Evolutionary conservation across 1,139 yeast species (phyloP), one percentile per base, ranked within the genome.

Genomic region (Yamadazyma atmosphaerica): DNA sequence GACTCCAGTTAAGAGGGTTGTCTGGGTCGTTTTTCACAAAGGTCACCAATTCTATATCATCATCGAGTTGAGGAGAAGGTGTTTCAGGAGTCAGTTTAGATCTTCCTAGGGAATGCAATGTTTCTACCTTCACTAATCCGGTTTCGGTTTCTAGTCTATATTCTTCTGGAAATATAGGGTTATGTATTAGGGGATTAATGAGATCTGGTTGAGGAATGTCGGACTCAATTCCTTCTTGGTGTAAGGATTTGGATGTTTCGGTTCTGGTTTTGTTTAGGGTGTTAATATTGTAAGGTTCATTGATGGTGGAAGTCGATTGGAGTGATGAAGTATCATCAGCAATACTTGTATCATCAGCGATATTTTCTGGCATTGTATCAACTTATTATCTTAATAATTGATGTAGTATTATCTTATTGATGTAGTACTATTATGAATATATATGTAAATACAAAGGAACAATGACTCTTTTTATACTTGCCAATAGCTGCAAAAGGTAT

Each of bases 91-190:
- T 83, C 87, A 24, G 55, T 11, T 43, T 64, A 1, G 68, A 56
- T 68, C 94, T 75, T 32, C 94, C 94, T 33, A 85, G 45, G 4
- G 75, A 69, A 36, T 79, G 85, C 51, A 88, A 68, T 0, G 95
- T 83, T 32, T 79, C 68, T 3, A 83, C 86, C 2, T 88, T 90
- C 6, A 88, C 96, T 40, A 88, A 70, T 47, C 96, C 96, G 4
- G 96, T 86, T 37, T 76, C 74, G 1, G 96, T 88, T 67, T 88
- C 96, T 57, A 88, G 52, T 6, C 89, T 84, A 60, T 86, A 88
- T 60, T 88, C 96, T 68, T 88, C 96, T 11, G 96, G 96, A 71
- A 88, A 88, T 33, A 87, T 83, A 5, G 90, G 82, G 45, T 74
- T 68, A 36, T 70, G 72, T 9, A 78, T 74, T 7, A 79, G 76